Evolutionary conservation across 2,329 filamentous ascomycete genomes (phyloP).

Genomic region (Incumbomyces delicatus): DNA sequence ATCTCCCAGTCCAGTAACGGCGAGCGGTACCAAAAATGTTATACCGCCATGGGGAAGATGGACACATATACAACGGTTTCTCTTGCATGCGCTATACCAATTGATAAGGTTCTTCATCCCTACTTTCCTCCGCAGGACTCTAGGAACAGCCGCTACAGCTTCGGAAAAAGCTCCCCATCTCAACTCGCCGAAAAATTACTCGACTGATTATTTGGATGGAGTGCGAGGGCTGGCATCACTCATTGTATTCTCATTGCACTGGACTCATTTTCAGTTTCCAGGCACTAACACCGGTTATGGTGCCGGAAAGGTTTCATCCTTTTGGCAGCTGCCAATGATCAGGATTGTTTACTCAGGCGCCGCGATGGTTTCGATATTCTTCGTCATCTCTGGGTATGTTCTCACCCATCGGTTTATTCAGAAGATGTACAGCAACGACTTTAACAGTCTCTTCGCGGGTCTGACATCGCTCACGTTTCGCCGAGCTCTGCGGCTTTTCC

Average conservation of each 20-base stretch:
- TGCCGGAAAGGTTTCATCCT: neutral
- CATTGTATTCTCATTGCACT: conserved; percentile 22
- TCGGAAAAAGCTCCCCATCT: neutral
- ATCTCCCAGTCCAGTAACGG: no score
- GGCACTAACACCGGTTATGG: neutral
- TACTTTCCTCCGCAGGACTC: neutral
- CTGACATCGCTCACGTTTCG: conserved; percentile 20
- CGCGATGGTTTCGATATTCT: conserved; percentile 36
- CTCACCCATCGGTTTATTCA: conserved; percentile 34
- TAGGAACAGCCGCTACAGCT: neutral
- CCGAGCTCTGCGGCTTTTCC: conserved; percentile 3
- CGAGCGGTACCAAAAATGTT: no score
- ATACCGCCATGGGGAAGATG: no score
- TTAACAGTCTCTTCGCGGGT: conserved; percentile 28
- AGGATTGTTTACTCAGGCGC: conserved; percentile 12
- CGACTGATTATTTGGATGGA: conserved; percentile 18
- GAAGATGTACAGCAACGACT: conserved; percentile 27
- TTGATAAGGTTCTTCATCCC: neutral
- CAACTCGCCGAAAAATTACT: neutral
- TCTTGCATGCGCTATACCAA: no score
- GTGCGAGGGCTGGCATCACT: conserved; percentile 22
- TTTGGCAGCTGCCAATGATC: conserved; percentile 6
- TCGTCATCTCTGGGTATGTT: conserved; percentile 40
- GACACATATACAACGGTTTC: no score
- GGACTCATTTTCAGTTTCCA: neutral